A percentile compares a stretch with the other conserved stretches of the same genome.
Evolutionary conservation across 805 yeast genomes (phyloP).

Genomic region (Pichia nanzhaoensis): DNA sequence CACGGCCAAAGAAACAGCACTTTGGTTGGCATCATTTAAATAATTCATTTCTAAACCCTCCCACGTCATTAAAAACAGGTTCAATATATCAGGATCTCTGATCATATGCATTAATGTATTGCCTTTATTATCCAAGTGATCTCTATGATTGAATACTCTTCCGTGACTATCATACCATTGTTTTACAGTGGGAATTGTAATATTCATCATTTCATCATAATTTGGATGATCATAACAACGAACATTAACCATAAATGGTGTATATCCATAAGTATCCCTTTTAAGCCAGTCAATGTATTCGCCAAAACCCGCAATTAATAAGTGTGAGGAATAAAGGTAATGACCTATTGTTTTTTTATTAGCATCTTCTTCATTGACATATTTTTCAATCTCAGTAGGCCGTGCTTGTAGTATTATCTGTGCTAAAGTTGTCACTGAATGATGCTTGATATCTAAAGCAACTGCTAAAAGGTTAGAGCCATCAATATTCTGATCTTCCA

Average conservation of each 20-base stretch:
- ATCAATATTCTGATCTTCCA: slow-evolving; percentile 52
- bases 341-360: slow-evolving; percentile 65
- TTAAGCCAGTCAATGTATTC: slow-evolving; percentile 58
- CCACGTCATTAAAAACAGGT: slow-evolving; percentile 32
- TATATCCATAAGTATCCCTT: slow-evolving; percentile 59
- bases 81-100: slow-evolving; percentile 39
- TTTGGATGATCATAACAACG: slow-evolving; percentile 73
- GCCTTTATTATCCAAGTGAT: slow-evolving; percentile 67
- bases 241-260: slow-evolving; percentile 71
- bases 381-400: slow-evolving; percentile 38
- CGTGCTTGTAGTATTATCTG: slow-evolving; percentile 37
- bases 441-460: slow-evolving; percentile 49
- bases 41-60: slow-evolving; percentile 48
- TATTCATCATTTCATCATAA: slow-evolving; percentile 44
- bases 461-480: slow-evolving; percentile 52
- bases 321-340: slow-evolving; percentile 52
- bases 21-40: slow-evolving; percentile 47
- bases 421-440: slow-evolving; percentile 34
- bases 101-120: slow-evolving; percentile 74
- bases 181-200: slow-evolving; percentile 39
- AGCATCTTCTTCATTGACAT: slow-evolving; percentile 45
- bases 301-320: slow-evolving; percentile 50
- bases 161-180: slow-evolving; percentile 34
- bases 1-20: slow-evolving; percentile 68
- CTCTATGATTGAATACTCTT: slow-evolving; percentile 38